Evolutionary conservation across 805 yeast species (phyloP).

Genomic region (Sungouiella blattae): DNA sequence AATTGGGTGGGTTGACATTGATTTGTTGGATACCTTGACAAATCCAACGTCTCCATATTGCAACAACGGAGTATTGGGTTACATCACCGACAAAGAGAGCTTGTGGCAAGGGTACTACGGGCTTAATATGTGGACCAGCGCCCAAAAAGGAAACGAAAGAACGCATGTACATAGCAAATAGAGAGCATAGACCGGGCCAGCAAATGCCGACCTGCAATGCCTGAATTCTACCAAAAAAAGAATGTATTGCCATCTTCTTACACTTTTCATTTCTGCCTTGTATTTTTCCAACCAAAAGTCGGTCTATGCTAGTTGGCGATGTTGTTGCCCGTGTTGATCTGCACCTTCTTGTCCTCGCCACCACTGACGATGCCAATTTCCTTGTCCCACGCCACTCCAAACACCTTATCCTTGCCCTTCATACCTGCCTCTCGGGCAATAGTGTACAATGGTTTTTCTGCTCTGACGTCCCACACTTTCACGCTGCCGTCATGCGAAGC

Average conservation of each 20-base stretch:
- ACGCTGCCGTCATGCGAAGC: slow-evolving; percentile 97
- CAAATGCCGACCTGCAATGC: too few species aligned
- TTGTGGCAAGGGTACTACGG: slow-evolving; percentile 81
- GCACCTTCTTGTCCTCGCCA: slow-evolving; percentile 91
- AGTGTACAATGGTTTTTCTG: slow-evolving; percentile 77
- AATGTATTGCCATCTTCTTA: too few species aligned
- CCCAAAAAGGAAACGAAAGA: slow-evolving; percentile 23
- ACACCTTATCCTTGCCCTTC: slow-evolving; percentile 49
- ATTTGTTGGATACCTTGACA: slow-evolving; percentile 12
- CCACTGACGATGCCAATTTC: slow-evolving; percentile 85
- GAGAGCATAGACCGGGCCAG: too few species aligned
- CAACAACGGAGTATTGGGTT: slow-evolving; percentile 44
- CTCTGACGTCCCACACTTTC: slow-evolving; percentile 92
- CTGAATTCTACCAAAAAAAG: too few species aligned
- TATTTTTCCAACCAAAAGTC: too few species aligned
- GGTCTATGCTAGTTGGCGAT: slow-evolving; percentile 19
- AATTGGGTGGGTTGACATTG: slow-evolving; percentile 61
- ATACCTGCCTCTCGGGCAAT: slow-evolving; percentile 65
- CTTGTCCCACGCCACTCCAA: slow-evolving; percentile 81
- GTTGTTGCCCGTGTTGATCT: slow-evolving; percentile 56
- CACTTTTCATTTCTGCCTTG: too few species aligned
- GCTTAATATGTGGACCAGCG: slow-evolving; percentile 52
- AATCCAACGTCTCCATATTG: background rate
- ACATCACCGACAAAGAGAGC: slow-evolving; percentile 61
- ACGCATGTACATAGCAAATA: too few species aligned